Conservation (phyloP, 2,329 filamentous ascomycete species). For the Furcasterigmium furcatum region DNA sequence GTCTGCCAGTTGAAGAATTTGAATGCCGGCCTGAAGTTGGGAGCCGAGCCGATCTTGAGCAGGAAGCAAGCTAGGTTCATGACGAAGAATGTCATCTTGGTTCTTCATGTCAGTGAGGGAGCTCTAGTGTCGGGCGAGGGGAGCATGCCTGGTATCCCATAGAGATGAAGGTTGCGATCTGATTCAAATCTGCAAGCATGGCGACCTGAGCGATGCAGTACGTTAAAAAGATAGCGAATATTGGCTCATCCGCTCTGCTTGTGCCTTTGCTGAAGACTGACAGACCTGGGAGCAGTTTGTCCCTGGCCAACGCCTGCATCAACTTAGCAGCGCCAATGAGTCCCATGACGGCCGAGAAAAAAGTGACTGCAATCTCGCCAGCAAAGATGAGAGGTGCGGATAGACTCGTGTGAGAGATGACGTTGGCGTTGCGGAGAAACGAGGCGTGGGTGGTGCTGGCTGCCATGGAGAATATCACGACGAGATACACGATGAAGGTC, state of each 20-base stretch:
- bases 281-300: conserved; percentile 75
- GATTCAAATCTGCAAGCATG: conserved; percentile 79
- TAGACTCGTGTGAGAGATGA: conserved; percentile 79
- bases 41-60: conserved; percentile 81
- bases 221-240: conserved; percentile 72
- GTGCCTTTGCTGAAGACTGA: conserved; percentile 72
- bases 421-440: conserved; percentile 71
- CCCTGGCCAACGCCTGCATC: conserved; percentile 77
- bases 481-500: conserved; percentile 71
- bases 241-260: conserved; percentile 68
- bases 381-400: conserved; percentile 71
- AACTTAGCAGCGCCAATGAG: conserved; percentile 83
- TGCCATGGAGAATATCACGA: conserved; percentile 77
- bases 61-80: conserved; percentile 87
- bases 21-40: conserved; percentile 85
- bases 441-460: conserved; percentile 71
- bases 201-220: conserved; percentile 74
- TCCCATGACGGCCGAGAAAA: conserved; percentile 86
- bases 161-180: conserved; percentile 84
- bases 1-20: conserved; percentile 88
- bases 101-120: background rate
- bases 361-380: conserved; percentile 77
- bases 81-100: conserved; percentile 82
- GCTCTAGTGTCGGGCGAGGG: background rate
- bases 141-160: conserved; percentile 76